Evolutionary conservation across 805 yeast species (phyloP), one percentile per base, ranked within the genome.

Genomic region (Myxozyma udenii): DNA sequence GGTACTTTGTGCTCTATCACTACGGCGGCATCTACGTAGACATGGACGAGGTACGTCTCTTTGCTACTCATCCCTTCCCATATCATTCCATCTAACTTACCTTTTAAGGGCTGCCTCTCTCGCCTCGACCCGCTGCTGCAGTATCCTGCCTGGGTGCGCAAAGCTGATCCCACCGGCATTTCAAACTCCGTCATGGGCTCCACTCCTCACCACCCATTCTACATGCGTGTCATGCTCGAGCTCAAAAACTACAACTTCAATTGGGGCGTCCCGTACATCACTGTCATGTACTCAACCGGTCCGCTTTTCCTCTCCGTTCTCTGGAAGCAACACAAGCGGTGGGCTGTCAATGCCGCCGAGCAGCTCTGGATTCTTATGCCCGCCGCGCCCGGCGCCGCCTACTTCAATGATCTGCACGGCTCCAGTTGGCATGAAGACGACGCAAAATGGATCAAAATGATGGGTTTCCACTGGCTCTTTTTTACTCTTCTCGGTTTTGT

Each of bases 141-240:
- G 1, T 85, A 81, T 3, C 90, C 95, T 0, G 95, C 95, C 1
- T 87, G 87, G 72, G 88, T 86, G 12, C 76, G 96, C 58, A 86
- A 87, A 65, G 89, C 97, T 1, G 70, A 78, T 3, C 97, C 97
- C 23, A 85, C 95, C 0, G 97, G 97, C 46, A 80, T 90, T 37
- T 86, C 95, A 3, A 90, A 90, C 67, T 96, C 89, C 66, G 89
- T 89, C 14, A 85, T 90, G 95, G 96, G 95, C 9, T 73, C 91
- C 2, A 83, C 85, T 11, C 95, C 95, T 30, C 73, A 76, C 44
- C 97, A 90, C 68, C 95, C 96, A 2, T 87, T 89, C 70, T 87
- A 87, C 72, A 67, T 77, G 43, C 83, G 82, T 64, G 85, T 78
- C 16, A 77, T 87, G 54, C 84, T 83, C 55, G 78, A 78, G 42